Evolutionary conservation across 345 rosid species (phyloP).

Genomic region (Gossypium longicalyx): DNA sequence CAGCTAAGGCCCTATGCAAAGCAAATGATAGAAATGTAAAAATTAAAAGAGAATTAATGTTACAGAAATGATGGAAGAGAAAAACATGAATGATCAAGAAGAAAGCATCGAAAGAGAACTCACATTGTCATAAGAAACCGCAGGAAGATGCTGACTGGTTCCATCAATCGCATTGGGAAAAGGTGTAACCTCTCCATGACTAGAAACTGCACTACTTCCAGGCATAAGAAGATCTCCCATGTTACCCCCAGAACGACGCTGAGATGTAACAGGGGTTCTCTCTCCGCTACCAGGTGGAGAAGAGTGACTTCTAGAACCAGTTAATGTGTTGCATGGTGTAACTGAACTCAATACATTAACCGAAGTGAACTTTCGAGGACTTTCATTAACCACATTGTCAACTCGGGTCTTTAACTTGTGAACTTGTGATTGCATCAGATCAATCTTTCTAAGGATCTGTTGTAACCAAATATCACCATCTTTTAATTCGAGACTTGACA

Average conservation of each 20-base stretch:
- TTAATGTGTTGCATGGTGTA: slow-evolving; percentile 23
- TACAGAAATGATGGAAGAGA: slow-evolving; percentile 17
- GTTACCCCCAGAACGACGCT: slow-evolving; percentile 19
- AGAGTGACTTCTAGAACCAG: slow-evolving; percentile 33
- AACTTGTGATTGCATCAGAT: slow-evolving; percentile 45
- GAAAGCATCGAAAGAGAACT: slow-evolving; percentile 34
- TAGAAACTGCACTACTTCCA: slow-evolving; percentile 33
- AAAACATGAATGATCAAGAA: slow-evolving; percentile 33
- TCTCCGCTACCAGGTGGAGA: slow-evolving; percentile 39
- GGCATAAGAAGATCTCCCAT: slow-evolving; percentile 35
- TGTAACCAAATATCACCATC: slow-evolving; percentile 35
- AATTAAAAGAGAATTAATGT: background rate
- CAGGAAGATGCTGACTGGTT: slow-evolving; percentile 21
- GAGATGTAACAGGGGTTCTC: slow-evolving; percentile 25
- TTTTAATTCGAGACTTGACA: slow-evolving; percentile 37
- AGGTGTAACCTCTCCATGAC: slow-evolving; percentile 37
- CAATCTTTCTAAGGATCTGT: slow-evolving; percentile 62
- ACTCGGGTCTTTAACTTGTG: slow-evolving; percentile 48
- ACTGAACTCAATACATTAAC: slow-evolving; percentile 41
- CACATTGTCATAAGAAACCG: slow-evolving; percentile 38
- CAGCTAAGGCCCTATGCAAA: background rate
- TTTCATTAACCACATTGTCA: slow-evolving; percentile 58
- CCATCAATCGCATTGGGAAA: slow-evolving; percentile 27
- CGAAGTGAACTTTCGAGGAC: slow-evolving; percentile 54
- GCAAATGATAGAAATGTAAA: background rate